Evolutionary conservation across 352 stramenopile species (phyloP).

Genomic region (Phytophthora pluvialis): DNA sequence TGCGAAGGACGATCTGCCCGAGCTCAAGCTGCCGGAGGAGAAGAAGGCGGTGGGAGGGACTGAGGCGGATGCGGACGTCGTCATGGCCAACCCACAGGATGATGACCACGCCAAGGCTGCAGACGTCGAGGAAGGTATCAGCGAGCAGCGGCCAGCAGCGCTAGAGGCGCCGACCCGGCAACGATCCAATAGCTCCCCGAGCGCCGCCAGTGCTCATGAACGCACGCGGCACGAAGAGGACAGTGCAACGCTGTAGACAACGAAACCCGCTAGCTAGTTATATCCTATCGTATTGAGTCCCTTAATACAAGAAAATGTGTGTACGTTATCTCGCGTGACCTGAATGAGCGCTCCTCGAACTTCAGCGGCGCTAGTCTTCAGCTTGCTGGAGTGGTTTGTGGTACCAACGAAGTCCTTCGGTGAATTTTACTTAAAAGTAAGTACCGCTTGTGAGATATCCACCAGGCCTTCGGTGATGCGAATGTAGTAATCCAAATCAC

Average conservation of each 20-base stretch:
- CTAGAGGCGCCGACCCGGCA: conserved; percentile 8
- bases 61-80: conserved; percentile 19
- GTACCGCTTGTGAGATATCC: too few species aligned
- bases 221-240: conserved; percentile 23
- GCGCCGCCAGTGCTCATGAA: conserved; percentile 22
- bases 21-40: conserved; percentile 18
- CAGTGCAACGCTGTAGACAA: conserved; percentile 33
- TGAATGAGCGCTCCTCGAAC: too few species aligned
- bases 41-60: conserved; percentile 4
- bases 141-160: background rate
- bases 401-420: too few species aligned
- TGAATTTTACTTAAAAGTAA: too few species aligned
- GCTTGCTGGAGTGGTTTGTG: too few species aligned
- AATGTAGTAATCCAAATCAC: too few species aligned
- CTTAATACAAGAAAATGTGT: conserved; percentile 7
- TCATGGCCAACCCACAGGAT: conserved; percentile 44
- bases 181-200: conserved; percentile 37
- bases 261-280: conserved; percentile 13
- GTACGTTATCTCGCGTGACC: background rate
- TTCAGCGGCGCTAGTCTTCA: too few species aligned
- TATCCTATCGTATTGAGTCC: conserved; percentile 31
- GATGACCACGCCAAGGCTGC: conserved; percentile 26
- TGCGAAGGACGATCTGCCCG: conserved; percentile 6
- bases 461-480: too few species aligned
- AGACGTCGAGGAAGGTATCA: conserved; percentile 21